Evolutionary conservation across 306 rosid genomes (phyloP), one percentile per base, ranked within the genome.

Genomic region (Mucuna pruriens): DNA sequence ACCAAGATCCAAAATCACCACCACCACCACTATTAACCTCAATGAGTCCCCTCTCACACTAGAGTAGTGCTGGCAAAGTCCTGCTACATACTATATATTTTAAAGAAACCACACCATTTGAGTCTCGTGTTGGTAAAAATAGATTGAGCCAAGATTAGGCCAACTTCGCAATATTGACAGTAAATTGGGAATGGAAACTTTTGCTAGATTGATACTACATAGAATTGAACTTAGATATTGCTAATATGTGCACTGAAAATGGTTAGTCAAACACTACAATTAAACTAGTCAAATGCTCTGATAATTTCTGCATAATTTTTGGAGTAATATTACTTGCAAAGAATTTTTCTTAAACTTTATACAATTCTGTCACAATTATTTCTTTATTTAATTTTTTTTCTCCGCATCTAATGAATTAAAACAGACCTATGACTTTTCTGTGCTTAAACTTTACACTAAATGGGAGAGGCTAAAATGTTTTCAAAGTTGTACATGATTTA

Each of bases 11-110:
- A 63, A 71, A 57, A 54, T 39, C 40, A 29, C 68, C 46, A 51
- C 40, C 70, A 44, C 70, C 60, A 46, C 20, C 74, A 45, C 82
- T 62, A 65, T 94, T 82, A 89, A 91, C 88, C 99, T 93, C 54
- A 89, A 90, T 2, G 97, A 92, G 66, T 26, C 80, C 73, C 92
- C 97, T 45, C 20, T 17, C 13, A 52, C 36, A 42, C 85, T 20
- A 19, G 66, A 57, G 19, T 79, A 74, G 31, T 29, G 31, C 31
- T 29, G 2, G 31, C n/a, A n/a, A n/a, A n/a, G 60, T 66, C 6
- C 46, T 74, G 3, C 20, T 19, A 46, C 51, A 57, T 34, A 78
- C 71, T 25, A 42, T 63, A 78, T 74, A 79, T 84, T 46, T 54
- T 42, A 48, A 67, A 79, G 52, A 79, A 84, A 67, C 49, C 81